Conservation (phyloP, 495 filamentous ascomycete species). For the Pyronema omphalodes region DNA sequence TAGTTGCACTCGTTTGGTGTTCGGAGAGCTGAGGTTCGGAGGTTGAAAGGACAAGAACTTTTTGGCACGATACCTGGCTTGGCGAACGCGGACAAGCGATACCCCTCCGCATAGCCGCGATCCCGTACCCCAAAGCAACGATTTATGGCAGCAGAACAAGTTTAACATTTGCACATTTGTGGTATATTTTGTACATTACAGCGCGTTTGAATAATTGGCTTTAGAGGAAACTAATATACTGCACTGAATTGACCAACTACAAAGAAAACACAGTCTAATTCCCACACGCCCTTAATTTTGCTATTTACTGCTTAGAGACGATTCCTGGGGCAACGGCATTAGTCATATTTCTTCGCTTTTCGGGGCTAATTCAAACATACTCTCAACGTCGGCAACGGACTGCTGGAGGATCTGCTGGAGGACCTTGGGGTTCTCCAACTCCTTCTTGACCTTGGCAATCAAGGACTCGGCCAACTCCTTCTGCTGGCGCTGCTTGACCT, state of each 20-base stretch:
- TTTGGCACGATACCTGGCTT: not conserved
- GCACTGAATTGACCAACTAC: conserved; percentile 3
- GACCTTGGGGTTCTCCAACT: conserved; percentile 88
- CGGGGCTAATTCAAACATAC: conserved; percentile 37
- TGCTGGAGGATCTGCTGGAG: conserved; percentile 92
- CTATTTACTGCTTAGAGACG: conserved; percentile 8
- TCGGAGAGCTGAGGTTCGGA: conserved; percentile 5
- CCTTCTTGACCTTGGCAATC: conserved; percentile 93
- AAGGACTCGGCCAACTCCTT: conserved; percentile 78
- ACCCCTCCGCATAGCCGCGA: not conserved
- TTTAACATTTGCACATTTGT: not conserved
- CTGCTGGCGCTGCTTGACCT: conserved; percentile 97
- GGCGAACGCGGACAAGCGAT: not conserved
- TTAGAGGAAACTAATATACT: conserved; percentile 1
- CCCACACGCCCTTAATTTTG: not conserved
- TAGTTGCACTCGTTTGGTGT: conserved; percentile 6
- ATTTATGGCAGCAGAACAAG: too few species aligned
- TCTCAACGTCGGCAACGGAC: conserved; percentile 87
- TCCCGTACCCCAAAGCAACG: not conserved
- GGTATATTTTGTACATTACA: not conserved
- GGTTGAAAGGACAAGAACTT: not conserved
- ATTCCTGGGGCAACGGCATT: conserved; percentile 5
- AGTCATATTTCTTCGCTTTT: not conserved
- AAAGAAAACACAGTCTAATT: conserved; percentile 1
- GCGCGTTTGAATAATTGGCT: not conserved